phyloP scores from a whole-genome alignment of 1,139 yeast genomes.

The Pichia sp. region DNA sequence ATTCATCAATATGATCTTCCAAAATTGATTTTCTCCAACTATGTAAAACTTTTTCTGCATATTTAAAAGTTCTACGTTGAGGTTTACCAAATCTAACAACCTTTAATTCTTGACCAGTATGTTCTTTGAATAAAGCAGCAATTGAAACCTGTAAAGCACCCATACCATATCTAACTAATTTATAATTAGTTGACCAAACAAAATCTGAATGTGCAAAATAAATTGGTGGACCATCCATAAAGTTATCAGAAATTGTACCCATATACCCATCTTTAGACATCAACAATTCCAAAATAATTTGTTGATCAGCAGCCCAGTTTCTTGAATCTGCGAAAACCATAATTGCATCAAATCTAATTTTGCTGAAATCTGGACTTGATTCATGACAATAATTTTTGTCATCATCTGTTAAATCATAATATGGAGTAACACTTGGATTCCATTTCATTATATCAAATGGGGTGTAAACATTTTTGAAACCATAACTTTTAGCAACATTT shows the following conservation, averaged over 20 bases:
- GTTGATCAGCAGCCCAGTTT: slow-evolving; percentile 90
- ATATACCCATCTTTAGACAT: slow-evolving; percentile 70
- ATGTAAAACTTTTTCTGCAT: slow-evolving; percentile 67
- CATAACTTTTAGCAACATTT: slow-evolving; percentile 70
- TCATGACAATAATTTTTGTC: slow-evolving; percentile 46
- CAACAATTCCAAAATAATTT: slow-evolving; percentile 70
- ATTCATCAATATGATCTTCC: slow-evolving; percentile 62
- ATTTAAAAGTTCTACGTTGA: slow-evolving; percentile 74
- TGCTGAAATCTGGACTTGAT: slow-evolving; percentile 55
- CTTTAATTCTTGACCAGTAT: slow-evolving; percentile 69
- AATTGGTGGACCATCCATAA: slow-evolving; percentile 71
- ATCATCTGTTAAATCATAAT: slow-evolving; percentile 67
- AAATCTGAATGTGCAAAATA: slow-evolving; percentile 86
- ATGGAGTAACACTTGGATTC: slow-evolving; percentile 82
- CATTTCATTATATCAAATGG: slow-evolving; percentile 78
- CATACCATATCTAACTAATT: slow-evolving; percentile 77
- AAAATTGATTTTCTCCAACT: slow-evolving; percentile 74
- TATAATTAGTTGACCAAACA: slow-evolving; percentile 84
- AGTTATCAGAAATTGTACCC: slow-evolving; percentile 70
- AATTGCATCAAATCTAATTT: slow-evolving; percentile 60
- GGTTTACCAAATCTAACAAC: slow-evolving; percentile 83
- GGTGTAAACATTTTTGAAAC: slow-evolving; percentile 67
- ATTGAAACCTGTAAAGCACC: slow-evolving; percentile 83
- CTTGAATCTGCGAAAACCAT: slow-evolving; percentile 77
- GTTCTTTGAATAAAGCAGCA: slow-evolving; percentile 75